Evolutionary conservation across 192 early-diverging fungal genomes (phyloP).

Genomic region (Entomortierella chlamydospora): DNA sequence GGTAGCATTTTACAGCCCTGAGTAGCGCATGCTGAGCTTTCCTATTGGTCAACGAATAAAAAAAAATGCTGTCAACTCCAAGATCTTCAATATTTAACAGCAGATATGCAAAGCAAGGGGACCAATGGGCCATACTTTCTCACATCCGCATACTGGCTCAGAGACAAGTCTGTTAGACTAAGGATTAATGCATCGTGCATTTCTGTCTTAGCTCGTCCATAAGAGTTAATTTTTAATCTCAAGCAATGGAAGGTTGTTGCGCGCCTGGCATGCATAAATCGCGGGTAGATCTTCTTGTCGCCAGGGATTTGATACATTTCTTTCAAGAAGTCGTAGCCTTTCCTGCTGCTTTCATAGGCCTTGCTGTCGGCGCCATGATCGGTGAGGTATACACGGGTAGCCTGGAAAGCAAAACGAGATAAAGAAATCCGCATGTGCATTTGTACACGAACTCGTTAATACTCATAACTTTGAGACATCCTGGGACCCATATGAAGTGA

Average conservation of each 20-base stretch:
- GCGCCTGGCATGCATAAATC: slow-evolving; percentile 59
- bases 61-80: slow-evolving; percentile 70
- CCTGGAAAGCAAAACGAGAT: slow-evolving; percentile 19
- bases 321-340: slow-evolving; percentile 69
- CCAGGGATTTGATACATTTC: slow-evolving; percentile 56
- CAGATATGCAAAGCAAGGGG: no score
- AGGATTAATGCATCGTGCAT: slow-evolving; percentile 65
- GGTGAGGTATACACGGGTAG: slow-evolving; percentile 58
- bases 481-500: no score
- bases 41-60: slow-evolving; percentile 64
- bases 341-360: slow-evolving; percentile 59
- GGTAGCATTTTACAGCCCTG: slow-evolving; percentile 59
- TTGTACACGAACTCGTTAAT: no score
- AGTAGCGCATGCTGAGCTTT: slow-evolving; percentile 62
- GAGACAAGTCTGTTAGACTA: slow-evolving; percentile 69
- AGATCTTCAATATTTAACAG: no score
- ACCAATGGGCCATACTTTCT: background rate
- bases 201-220: slow-evolving; percentile 56
- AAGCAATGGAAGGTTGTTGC: slow-evolving; percentile 64
- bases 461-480: no score
- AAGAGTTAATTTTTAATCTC: slow-evolving; percentile 68
- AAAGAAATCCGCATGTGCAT: background rate
- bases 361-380: slow-evolving; percentile 66
- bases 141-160: slow-evolving; percentile 6
- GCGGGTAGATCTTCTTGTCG: slow-evolving; percentile 65